phyloP scores from a whole-genome alignment of 1,139 yeast genomes.

The Pichia sp. region DNA sequence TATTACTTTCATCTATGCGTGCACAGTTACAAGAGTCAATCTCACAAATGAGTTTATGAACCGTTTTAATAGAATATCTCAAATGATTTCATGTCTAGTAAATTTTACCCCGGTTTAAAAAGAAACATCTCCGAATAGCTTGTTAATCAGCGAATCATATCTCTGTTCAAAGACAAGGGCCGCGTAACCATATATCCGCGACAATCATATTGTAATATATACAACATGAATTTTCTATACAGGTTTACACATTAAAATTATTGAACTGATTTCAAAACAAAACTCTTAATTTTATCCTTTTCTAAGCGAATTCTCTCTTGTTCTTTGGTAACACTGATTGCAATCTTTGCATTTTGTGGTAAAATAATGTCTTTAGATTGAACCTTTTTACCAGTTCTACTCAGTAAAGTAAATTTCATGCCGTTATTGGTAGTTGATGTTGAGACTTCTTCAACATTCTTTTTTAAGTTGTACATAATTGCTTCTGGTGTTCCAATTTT shows the following conservation, averaged over 20 bases:
- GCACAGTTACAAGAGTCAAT: no score
- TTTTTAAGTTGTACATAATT: constrained; percentile 9
- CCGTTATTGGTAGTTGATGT: constrained; percentile 12
- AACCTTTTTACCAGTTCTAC: constrained; percentile 44
- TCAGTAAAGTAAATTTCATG: constrained; percentile 46
- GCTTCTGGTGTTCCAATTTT: constrained; percentile 12
- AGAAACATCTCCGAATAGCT: no score
- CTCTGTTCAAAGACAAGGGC: neutral
- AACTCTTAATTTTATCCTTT: constrained; percentile 38
- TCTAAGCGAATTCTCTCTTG: constrained; percentile 35
- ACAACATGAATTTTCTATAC: neutral
- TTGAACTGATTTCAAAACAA: constrained; percentile 26
- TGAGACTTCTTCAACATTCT: constrained; percentile 11
- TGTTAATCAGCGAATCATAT: no score
- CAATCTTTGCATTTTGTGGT: constrained; percentile 45
- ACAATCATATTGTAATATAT: neutral
- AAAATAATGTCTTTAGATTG: constrained; percentile 40
- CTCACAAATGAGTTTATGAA: no score
- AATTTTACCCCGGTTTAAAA: no score
- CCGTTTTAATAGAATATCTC: no score
- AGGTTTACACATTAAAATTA: neutral
- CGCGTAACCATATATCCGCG: neutral
- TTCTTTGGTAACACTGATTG: constrained; percentile 34
- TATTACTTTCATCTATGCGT: no score
- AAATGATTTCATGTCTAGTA: no score